Percentiles rank a stretch among this genome's conserved stretches.
Conservation (phyloP, 306 rosid genomes). For the Boehmeria nivea region DNA sequence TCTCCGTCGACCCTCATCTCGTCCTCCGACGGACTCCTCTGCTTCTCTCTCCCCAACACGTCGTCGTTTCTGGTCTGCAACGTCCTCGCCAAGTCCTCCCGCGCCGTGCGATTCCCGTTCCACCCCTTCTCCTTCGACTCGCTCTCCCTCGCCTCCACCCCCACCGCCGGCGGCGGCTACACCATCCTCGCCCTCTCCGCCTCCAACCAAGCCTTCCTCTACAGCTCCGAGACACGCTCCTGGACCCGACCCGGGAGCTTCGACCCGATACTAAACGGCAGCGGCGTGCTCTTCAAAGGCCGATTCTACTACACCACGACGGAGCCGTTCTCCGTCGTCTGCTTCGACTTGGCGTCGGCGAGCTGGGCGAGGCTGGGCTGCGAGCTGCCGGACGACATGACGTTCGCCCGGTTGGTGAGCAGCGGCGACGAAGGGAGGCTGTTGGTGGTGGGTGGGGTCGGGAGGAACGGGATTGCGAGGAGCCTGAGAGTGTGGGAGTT, state of each 20-base stretch:
- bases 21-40: conserved; percentile 63
- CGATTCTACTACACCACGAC: conserved; percentile 56
- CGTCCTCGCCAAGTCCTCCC: conserved; percentile 45
- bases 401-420: conserved; percentile 61
- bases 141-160: conserved; percentile 55
- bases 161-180: conserved; percentile 52
- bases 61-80: conserved; percentile 62
- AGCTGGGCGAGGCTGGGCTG: conserved; percentile 39
- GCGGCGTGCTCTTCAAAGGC: conserved; percentile 43
- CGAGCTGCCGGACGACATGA: conserved; percentile 41
- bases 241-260: conserved; percentile 47
- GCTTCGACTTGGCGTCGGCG: conserved; percentile 57
- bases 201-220: conserved; percentile 35
- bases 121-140: conserved; percentile 43
- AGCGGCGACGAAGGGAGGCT: conserved; percentile 39
- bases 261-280: conserved; percentile 31
- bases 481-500: conserved; percentile 67
- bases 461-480: conserved; percentile 73
- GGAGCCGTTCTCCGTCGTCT: conserved; percentile 60
- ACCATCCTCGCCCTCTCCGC: conserved; percentile 42
- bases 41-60: conserved; percentile 44
- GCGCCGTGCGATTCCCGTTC: conserved; percentile 49
- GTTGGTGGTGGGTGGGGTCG: conserved; percentile 74
- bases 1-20: conserved; percentile 35
- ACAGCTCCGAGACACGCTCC: conserved; percentile 37